phyloP scores from a whole-genome alignment of 768 basidiomycete genomes.

The Kwoniella newhampshirensis region DNA sequence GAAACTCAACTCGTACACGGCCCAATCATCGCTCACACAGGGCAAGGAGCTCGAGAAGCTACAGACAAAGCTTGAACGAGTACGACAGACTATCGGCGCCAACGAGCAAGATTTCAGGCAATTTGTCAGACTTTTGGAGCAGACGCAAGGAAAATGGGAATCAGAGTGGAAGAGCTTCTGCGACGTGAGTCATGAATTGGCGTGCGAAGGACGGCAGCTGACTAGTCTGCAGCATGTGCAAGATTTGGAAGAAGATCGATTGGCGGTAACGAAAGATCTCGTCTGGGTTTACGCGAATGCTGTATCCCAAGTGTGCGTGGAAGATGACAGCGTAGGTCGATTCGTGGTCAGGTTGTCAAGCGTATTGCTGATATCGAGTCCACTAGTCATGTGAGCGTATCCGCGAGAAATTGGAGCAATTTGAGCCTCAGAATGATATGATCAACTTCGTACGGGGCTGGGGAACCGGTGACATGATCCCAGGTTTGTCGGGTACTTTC shows the following conservation, averaged over 20 bases:
- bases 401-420: conserved; percentile 78
- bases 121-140: conserved; percentile 73
- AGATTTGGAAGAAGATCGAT: conserved; percentile 91
- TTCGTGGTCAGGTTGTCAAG: not conserved
- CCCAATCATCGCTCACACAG: conserved; percentile 84
- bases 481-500: conserved; percentile 52
- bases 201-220: conserved; percentile 1
- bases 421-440: conserved; percentile 85
- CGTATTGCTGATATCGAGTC: not conserved
- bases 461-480: conserved; percentile 82
- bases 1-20: conserved; percentile 89
- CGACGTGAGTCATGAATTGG: conserved; percentile 58
- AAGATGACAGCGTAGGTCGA: conserved; percentile 83
- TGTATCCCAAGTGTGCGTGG: conserved; percentile 91
- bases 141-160: conserved; percentile 84
- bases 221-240: conserved; percentile 63
- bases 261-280: conserved; percentile 91
- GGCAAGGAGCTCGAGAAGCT: conserved; percentile 92
- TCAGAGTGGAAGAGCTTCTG: conserved; percentile 90
- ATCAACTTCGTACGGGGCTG: conserved; percentile 83
- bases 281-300: conserved; percentile 96
- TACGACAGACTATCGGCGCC: conserved; percentile 79
- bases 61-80: conserved; percentile 77
- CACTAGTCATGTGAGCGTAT: conserved; percentile 84
- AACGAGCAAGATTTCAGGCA: conserved; percentile 93